phyloP scores from a whole-genome alignment of 2,329 filamentous ascomycete species.

The Rosellinia necatrix region DNA sequence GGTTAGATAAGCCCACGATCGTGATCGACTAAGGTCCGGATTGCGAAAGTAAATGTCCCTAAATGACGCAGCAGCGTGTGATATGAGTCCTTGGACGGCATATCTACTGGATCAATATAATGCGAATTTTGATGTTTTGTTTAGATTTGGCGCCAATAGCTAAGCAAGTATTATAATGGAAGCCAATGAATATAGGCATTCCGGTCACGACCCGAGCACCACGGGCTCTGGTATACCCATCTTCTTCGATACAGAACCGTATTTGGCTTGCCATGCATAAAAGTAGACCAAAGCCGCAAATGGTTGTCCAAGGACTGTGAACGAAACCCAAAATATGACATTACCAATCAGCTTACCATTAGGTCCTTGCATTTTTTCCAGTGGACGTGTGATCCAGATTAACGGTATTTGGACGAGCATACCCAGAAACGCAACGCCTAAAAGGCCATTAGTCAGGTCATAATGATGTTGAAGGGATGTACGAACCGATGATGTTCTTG shows the following conservation, averaged over 20 bases:
- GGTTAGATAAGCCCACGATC: too few species aligned
- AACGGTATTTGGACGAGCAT: conserved; percentile 94
- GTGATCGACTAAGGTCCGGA: too few species aligned
- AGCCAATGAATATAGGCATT: neutral
- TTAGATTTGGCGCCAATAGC: neutral
- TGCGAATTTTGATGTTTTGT: neutral
- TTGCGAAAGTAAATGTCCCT: too few species aligned
- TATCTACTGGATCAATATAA: too few species aligned
- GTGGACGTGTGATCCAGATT: conserved; percentile 76
- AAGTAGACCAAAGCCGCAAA: conserved; percentile 93
- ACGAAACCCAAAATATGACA: conserved; percentile 94
- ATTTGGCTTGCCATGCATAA: conserved; percentile 98
- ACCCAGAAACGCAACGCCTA: conserved; percentile 87
- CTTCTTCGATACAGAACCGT: conserved; percentile 73
- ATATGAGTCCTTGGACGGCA: too few species aligned
- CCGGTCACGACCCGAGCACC: conserved; percentile 11
- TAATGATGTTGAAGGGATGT: neutral
- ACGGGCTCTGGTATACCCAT: conserved; percentile 18
- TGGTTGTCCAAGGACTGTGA: conserved; percentile 93
- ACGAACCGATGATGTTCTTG: conserved; percentile 83
- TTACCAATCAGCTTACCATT: conserved; percentile 85
- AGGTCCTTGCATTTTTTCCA: conserved; percentile 78
- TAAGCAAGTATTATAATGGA: neutral
- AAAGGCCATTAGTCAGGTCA: conserved; percentile 11
- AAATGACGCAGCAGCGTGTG: too few species aligned